Conservation (phyloP, 179 eudicot genomes). For the Heliamphora pulchella region DNA sequence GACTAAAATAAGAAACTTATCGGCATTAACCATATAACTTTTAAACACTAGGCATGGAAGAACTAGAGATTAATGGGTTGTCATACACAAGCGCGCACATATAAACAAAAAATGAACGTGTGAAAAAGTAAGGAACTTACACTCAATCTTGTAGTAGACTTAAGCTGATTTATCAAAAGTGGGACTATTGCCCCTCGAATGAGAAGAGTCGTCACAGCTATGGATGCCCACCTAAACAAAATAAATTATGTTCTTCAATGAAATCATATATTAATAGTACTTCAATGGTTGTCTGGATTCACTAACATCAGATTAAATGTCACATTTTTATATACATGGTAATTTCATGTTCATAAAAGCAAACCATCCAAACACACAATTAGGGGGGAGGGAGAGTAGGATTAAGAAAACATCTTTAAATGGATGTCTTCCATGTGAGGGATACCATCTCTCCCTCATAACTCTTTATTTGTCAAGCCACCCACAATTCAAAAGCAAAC, state of each 20-base stretch:
- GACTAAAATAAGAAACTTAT: too few species aligned
- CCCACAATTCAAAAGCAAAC: background rate
- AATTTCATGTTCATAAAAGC: background rate
- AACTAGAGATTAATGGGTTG: background rate
- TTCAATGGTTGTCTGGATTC: background rate
- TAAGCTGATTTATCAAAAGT: slow-evolving; percentile 68
- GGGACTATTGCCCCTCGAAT: slow-evolving; percentile 73
- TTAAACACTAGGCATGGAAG: too few species aligned
- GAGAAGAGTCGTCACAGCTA: slow-evolving; percentile 67
- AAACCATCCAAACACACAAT: background rate
- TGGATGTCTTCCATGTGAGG: background rate
- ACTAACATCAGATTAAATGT: background rate
- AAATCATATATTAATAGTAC: background rate
- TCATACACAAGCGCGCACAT: background rate
- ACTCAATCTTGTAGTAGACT: slow-evolving; percentile 64
- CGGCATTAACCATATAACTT: too few species aligned
- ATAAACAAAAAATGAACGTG: background rate
- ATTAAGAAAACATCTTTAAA: background rate
- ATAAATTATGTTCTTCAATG: background rate
- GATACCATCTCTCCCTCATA: background rate
- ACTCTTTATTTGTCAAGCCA: background rate
- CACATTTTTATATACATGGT: background rate
- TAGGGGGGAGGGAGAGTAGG: background rate
- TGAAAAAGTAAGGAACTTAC: slow-evolving; percentile 33
- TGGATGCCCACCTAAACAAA: slow-evolving; percentile 73